Evolutionary conservation across 257 asterid genomes (phyloP).

Genomic region (Gentiana straminea): DNA sequence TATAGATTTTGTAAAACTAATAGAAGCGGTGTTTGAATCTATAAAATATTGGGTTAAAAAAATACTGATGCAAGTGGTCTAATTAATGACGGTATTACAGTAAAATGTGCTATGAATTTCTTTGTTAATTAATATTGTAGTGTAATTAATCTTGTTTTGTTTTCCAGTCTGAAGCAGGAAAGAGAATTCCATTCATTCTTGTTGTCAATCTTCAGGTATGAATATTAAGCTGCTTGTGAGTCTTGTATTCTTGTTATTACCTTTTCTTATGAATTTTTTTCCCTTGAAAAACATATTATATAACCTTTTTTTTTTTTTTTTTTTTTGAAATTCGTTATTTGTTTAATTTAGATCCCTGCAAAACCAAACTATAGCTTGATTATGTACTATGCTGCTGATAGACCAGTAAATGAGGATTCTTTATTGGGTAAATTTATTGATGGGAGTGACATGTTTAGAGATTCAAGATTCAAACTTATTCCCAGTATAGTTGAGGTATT

Average conservation of each 20-base stretch:
- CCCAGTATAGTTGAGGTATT: constrained; percentile 94
- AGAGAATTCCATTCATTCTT: constrained; percentile 69
- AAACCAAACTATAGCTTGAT: constrained; percentile 93
- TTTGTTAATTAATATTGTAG: neutral
- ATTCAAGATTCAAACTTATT: constrained; percentile 91
- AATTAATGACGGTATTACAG: too few relatives aligned
- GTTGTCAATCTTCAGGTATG: constrained; percentile 83
- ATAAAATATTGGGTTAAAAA: too few relatives aligned
- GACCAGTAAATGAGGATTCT: constrained; percentile 67
- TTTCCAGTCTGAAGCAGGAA: constrained; percentile 77
- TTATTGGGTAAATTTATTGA: constrained; percentile 72
- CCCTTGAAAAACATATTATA: too few relatives aligned
- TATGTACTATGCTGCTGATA: constrained; percentile 85
- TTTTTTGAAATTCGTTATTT: constrained; percentile 15
- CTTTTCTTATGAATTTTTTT: too few relatives aligned
- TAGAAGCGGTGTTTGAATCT: too few relatives aligned
- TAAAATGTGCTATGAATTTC: too few relatives aligned
- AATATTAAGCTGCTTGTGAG: too few relatives aligned
- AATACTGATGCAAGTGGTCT: too few relatives aligned
- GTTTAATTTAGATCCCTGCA: constrained; percentile 75
- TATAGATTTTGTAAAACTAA: too few relatives aligned
- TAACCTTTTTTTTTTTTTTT: neutral
- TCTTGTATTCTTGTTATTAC: too few relatives aligned
- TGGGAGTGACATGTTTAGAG: constrained; percentile 87
- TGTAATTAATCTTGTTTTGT: constrained; percentile 18